These are phyloP conservation scores for Domatiomyces globalis DNA, from an alignment of 2,329 filamentous ascomycete species.

Conservation along the genomic window DNA sequence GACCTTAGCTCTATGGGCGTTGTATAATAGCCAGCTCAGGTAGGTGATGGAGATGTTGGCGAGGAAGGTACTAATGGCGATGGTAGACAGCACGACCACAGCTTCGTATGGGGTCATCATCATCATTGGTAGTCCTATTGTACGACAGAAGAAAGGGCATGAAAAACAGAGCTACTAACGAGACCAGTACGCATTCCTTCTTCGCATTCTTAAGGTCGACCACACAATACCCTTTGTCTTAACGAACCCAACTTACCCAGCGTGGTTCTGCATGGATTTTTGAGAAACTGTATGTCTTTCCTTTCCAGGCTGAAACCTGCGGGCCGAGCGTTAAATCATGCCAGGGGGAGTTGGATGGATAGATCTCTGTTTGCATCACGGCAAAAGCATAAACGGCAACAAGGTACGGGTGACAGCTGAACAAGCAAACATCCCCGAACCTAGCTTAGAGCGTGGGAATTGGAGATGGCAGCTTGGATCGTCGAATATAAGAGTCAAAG, in stretches of 20 bases:
- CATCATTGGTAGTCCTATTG: neutral
- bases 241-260: neutral
- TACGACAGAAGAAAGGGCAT: neutral
- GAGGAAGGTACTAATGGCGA: neutral
- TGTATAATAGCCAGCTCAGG: neutral
- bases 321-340: neutral
- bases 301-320: neutral
- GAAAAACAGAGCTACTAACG: neutral
- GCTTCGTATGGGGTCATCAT: neutral
- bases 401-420: neutral
- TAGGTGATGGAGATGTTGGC: neutral
- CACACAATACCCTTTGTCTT: neutral
- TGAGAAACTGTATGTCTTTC: neutral
- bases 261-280: neutral
- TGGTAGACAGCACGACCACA: neutral
- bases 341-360: neutral
- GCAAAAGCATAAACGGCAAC: neutral
- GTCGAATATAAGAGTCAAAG: neutral
- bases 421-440: neutral
- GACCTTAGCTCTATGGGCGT: neutral
- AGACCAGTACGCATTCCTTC: neutral
- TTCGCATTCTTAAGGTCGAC: neutral
- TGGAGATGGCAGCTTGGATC: neutral
- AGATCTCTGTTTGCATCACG: neutral
- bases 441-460: neutral